Evolutionary conservation across 257 asterid genomes (phyloP).

Genomic region (Solanum dulcamara): DNA sequence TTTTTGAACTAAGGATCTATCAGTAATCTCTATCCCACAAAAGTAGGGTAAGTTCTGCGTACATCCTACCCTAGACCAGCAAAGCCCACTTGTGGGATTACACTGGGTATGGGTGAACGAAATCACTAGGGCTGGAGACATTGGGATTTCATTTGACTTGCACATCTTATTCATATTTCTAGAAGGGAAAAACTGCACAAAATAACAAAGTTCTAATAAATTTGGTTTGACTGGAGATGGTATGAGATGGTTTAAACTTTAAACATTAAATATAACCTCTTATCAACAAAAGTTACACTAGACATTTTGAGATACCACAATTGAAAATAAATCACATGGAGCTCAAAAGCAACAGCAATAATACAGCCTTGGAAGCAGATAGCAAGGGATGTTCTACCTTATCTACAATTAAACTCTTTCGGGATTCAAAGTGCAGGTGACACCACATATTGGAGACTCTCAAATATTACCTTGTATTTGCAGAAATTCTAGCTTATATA

Average conservation of each 20-base stretch:
- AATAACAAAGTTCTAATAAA: not conserved
- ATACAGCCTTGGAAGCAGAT: not conserved
- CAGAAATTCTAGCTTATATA: not conserved
- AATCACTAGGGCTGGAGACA: not conserved
- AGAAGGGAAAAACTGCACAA: not conserved
- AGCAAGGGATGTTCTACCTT: not conserved
- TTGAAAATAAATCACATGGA: not conserved
- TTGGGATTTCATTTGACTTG: not conserved
- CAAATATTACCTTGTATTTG: not conserved
- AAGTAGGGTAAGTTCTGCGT: not conserved
- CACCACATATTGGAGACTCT: too few species aligned
- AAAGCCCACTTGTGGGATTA: not conserved
- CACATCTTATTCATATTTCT: not conserved
- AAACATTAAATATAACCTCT: not conserved
- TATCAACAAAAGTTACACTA: not conserved
- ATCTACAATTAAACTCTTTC: not conserved
- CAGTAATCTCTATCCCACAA: not conserved
- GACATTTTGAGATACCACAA: not conserved
- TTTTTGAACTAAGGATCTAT: not conserved
- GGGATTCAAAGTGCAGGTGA: not conserved
- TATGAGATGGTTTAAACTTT: not conserved
- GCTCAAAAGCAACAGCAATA: not conserved
- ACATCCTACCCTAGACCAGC: not conserved
- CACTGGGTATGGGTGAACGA: not conserved
- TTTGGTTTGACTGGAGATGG: not conserved